Evolutionary conservation across 2,329 filamentous ascomycete genomes (phyloP).

Genomic region (Rutstroemia sp.): DNA sequence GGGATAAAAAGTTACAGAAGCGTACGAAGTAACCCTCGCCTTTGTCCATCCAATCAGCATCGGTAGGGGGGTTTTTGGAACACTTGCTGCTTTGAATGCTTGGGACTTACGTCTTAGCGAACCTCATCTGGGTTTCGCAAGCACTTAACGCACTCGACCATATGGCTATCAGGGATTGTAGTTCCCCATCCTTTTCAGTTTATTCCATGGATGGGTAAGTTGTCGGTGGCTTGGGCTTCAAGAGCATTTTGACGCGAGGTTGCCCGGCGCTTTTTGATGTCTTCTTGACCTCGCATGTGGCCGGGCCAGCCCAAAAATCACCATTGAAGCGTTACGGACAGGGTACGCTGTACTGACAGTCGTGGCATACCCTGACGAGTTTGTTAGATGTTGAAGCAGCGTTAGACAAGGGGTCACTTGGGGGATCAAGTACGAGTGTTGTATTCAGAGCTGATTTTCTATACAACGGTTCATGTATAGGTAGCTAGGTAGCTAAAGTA

Average conservation of each 20-base stretch:
- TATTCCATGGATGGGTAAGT: too few species aligned
- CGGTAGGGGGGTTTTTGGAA: conserved; percentile 20
- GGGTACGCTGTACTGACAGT: neutral
- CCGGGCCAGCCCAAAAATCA: neutral
- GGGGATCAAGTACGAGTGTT: neutral
- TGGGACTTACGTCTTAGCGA: neutral
- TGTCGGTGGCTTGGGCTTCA: too few species aligned
- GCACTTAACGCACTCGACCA: neutral
- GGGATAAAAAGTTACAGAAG: neutral
- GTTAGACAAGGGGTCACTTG: conserved; percentile 1
- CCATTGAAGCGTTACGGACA: neutral
- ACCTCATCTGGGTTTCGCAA: neutral
- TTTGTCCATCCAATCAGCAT: conserved; percentile 19
- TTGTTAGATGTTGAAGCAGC: conserved; percentile 1
- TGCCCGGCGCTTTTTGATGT: too few species aligned
- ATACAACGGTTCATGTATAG: too few species aligned
- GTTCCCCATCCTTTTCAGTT: neutral
- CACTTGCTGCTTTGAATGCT: conserved; percentile 23
- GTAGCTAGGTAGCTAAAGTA: too few species aligned
- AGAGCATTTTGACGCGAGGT: too few species aligned
- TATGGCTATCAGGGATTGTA: too few species aligned
- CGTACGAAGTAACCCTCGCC: conserved; percentile 1
- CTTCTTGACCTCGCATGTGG: neutral
- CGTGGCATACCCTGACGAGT: neutral
- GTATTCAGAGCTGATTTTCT: too few species aligned